Percentiles rank a stretch among this genome's conserved stretches.
Evolutionary conservation across 2,329 filamentous ascomycete species (phyloP).

Genomic region (Decorospora gaudefroyi): DNA sequence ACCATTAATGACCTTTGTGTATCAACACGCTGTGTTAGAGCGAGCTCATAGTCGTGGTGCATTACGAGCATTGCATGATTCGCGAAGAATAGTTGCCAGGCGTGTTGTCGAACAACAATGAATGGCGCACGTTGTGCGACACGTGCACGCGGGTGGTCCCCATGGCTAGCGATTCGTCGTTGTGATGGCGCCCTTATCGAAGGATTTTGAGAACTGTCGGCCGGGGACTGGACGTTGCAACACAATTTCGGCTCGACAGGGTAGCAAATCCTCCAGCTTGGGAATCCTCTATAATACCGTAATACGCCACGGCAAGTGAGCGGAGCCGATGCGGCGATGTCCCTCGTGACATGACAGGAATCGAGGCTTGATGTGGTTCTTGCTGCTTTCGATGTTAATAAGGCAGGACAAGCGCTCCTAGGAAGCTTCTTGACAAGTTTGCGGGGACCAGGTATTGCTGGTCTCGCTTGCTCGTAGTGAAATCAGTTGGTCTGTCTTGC

Average conservation of each 20-base stretch:
- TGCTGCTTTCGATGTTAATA: slow-evolving; percentile 4
- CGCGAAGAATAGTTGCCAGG: not conserved
- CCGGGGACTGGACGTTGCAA: slow-evolving; percentile 8
- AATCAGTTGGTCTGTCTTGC: slow-evolving; percentile 7
- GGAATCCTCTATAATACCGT: too few relatives aligned
- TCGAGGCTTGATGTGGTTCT: slow-evolving; percentile 1
- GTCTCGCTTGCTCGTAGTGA: slow-evolving; percentile 4
- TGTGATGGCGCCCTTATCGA: slow-evolving; percentile 3
- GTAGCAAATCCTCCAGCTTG: too few relatives aligned
- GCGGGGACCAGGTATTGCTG: slow-evolving; percentile 4
- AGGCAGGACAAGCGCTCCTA: slow-evolving; percentile 9
- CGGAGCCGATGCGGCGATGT: not conserved
- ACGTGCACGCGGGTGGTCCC: not conserved
- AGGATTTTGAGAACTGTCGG: slow-evolving; percentile 6
- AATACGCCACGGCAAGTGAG: not conserved
- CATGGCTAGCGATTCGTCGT: slow-evolving; percentile 3
- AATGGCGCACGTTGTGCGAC: slow-evolving; percentile 3
- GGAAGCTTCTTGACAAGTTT: slow-evolving; percentile 4
- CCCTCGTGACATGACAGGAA: slow-evolving; percentile 1
- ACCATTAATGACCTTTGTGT: not conserved
- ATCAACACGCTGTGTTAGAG: not conserved
- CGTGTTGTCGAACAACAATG: not conserved
- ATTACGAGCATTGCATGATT: not conserved
- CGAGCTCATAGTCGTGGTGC: not conserved
- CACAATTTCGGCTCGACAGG: slow-evolving; percentile 10